Percentiles rank a stretch among this genome's conserved stretches.
phyloP scores from a whole-genome alignment of 345 rosid species.

The Brassica juncea region DNA sequence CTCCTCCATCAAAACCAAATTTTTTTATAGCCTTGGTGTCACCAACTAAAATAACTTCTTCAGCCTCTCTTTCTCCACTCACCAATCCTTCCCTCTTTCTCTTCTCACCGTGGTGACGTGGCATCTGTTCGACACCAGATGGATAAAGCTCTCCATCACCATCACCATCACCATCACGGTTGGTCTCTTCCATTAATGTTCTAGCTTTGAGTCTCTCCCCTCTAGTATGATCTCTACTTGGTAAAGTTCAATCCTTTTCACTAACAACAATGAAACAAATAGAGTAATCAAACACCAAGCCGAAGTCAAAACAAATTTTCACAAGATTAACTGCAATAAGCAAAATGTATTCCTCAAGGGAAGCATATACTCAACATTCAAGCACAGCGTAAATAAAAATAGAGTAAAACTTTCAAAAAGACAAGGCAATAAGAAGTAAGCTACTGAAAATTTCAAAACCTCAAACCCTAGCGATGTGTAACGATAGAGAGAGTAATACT shows the following conservation, averaged over 20 bases:
- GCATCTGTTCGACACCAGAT: too few relatives aligned
- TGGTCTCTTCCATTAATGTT: background rate
- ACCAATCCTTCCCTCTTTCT: constrained; percentile 46
- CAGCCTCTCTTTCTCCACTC: constrained; percentile 57
- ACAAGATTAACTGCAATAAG: background rate
- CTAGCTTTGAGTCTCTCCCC: background rate
- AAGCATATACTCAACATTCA: background rate
- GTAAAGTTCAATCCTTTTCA: background rate
- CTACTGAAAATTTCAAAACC: background rate
- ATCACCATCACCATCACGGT: background rate
- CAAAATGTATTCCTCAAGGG: background rate
- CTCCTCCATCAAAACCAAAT: constrained; percentile 30
- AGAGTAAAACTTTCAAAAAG: background rate
- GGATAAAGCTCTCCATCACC: background rate
- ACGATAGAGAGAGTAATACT: background rate
- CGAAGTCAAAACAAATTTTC: background rate
- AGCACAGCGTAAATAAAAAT: too few relatives aligned
- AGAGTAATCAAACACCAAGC: background rate
- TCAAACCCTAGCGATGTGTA: background rate
- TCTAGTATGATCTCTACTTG: background rate
- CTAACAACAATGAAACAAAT: background rate
- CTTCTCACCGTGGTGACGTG: constrained; percentile 41
- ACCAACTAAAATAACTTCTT: constrained; percentile 46
- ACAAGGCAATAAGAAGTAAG: background rate
- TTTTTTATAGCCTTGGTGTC: constrained; percentile 41